phyloP scores from a whole-genome alignment of 2,329 filamentous ascomycete genomes.

The Fusarium cyanostomum region DNA sequence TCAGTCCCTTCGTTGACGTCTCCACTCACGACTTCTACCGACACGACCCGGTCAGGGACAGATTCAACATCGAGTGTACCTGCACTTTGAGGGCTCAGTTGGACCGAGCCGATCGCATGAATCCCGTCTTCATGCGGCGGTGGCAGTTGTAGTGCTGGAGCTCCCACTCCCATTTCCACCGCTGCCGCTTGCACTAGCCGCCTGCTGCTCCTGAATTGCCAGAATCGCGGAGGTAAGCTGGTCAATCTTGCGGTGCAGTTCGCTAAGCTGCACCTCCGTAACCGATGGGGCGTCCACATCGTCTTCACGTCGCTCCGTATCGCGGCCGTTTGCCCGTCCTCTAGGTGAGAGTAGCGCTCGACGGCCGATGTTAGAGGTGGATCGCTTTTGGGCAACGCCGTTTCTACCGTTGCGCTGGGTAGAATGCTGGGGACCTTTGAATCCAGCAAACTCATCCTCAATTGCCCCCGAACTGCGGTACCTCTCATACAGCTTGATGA shows the following conservation, averaged over 20 bases:
- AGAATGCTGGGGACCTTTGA: conserved; percentile 56
- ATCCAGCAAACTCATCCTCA: conserved; percentile 57
- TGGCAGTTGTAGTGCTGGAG: conserved; percentile 5
- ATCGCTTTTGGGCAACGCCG: conserved; percentile 28
- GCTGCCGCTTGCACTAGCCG: conserved; percentile 19
- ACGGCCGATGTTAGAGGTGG: conserved; percentile 27
- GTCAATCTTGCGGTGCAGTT: conserved; percentile 67
- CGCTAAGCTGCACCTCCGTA: conserved; percentile 62
- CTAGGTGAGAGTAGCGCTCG: conserved; percentile 29
- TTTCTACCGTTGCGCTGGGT: conserved; percentile 35
- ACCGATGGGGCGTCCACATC: conserved; percentile 52
- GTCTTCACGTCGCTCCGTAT: conserved; percentile 44
- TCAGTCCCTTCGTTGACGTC: conserved; percentile 1
- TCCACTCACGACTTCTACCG: conserved; percentile 29
- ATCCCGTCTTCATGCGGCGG: conserved; percentile 22
- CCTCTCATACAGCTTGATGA: conserved; percentile 74
- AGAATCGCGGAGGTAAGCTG: conserved; percentile 63
- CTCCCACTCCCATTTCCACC: conserved; percentile 8
- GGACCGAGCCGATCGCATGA: conserved; percentile 11
- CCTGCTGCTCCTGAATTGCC: conserved; percentile 56
- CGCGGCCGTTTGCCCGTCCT: conserved; percentile 28
- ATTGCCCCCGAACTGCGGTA: conserved; percentile 50
- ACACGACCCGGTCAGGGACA: conserved; percentile 23
- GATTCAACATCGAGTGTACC: not conserved
- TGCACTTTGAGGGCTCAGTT: not conserved